Evolutionary conservation across 2,329 filamentous ascomycete species (phyloP), one percentile per base, ranked within the genome.

Genomic region (Raffaelea ambrosiae): DNA sequence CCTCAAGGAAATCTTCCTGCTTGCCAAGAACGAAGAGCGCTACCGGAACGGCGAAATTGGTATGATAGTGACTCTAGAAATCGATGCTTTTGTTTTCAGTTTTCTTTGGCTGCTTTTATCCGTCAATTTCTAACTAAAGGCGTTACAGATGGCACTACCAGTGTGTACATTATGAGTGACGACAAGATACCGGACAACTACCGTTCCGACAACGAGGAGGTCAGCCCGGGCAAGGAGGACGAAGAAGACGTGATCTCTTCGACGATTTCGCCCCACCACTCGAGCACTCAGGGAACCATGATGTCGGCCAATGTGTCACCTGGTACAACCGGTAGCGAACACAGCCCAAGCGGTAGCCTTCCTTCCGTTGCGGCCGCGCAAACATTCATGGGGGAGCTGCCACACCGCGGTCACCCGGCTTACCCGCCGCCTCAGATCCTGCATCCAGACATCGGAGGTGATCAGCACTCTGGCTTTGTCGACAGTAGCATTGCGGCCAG

Each of bases 1-100:
- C 43, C 57, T 84, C 9, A 74, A 70, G 46, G 79, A 83, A 56
- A 74, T 83, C 9, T 83, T 84, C 64, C 76, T 73, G 51, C 71
- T 84, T 26, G 79, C 79, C 1, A 70, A 64, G 48, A 61, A 67
- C 26, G 75, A 84, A 53, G 77, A 82, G 57, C 66, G 73, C 4
- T 81, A 64, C 55, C 73, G 66, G 53, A 71, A 73, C 40, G 72
- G 70, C 22, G 76, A 80, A 55, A 75, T 82, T 44, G 78, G 79
- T 82, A 61, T 33, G n/a, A 29, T 29, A n/a, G 16, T 20, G 40
- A 18, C 19, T 5, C 3, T 4, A 38, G 5, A 5, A 10, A 4
- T 42, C 13, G 10, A 9, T 14, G 26, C 20, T 23, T 3, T 33
- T 46, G 7, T 19, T 35, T 16, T 23, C 13, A 26, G 3, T 21